These are phyloP conservation scores for Pulveroboletus ravenelii DNA, from an alignment of 768 basidiomycete genomes.

Conservation along the genomic window DNA sequence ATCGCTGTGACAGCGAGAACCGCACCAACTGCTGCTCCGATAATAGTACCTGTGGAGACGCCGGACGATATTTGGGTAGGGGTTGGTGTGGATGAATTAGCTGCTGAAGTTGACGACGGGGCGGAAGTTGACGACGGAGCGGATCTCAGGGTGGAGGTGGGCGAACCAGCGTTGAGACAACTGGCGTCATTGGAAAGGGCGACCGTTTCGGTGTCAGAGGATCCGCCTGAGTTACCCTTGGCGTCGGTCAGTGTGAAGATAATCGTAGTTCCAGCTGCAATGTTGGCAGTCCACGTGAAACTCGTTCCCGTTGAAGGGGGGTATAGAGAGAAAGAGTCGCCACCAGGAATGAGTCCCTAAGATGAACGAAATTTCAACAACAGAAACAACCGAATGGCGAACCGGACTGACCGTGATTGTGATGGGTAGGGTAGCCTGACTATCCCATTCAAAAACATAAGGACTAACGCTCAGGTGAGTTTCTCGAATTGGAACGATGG, in stretches of 20 bases:
- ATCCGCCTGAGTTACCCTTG: conserved; percentile 50
- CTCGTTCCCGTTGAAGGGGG: conserved; percentile 35
- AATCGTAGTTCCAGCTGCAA: conserved; percentile 53
- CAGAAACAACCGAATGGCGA: neutral
- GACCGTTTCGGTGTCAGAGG: conserved; percentile 49
- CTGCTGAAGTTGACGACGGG: conserved; percentile 20
- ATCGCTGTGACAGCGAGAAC: conserved; percentile 50
- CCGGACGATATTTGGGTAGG: conserved; percentile 20
- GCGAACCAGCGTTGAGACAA: conserved; percentile 52
- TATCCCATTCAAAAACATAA: conserved; percentile 33
- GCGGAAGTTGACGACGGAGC: conserved; percentile 22
- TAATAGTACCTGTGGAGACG: conserved; percentile 43
- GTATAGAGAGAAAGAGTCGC: conserved; percentile 43
- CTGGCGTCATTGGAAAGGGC: conserved; percentile 41
- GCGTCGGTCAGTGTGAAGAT: conserved; percentile 55
- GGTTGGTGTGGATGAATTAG: conserved; percentile 16
- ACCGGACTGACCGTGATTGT: conserved; percentile 39
- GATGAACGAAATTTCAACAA: neutral
- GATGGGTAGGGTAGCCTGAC: no score
- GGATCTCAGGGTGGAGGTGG: conserved; percentile 43
- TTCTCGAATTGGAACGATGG: neutral
- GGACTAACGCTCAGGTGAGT: conserved; percentile 32
- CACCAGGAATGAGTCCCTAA: conserved; percentile 62
- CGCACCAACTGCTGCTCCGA: conserved; percentile 45
- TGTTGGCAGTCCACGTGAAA: conserved; percentile 54